Evolutionary conservation across 148 eudicot genomes (phyloP), one percentile per base, ranked within the genome.

Genomic region (Beta vulgaris): DNA sequence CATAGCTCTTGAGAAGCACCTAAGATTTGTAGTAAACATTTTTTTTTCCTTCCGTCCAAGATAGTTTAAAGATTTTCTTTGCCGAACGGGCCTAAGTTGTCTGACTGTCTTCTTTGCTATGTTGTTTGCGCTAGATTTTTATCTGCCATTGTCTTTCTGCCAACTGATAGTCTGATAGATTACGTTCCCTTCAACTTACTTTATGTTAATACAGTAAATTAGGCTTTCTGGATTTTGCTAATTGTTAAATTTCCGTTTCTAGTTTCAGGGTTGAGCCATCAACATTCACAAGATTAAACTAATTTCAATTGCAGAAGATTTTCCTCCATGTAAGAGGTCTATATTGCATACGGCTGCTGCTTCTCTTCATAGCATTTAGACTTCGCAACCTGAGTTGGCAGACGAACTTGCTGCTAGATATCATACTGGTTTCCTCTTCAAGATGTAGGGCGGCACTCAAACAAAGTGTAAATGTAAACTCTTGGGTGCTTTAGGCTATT

Each of bases 391-490:
- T 29, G 61, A 43, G 26, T 25, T 36, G 19, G 77, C 16, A 5
- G n/a, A 4, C 14, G 21, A 31, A 54, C 40, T 19, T 36, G 76
- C 68, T 31, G 48, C 75, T 62, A 49, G 13, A 37, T 48, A 40
- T 37, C 7, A 18, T 57, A 21, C 32, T 21, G 34, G 39, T 37
- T 57, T 68, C 32, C 39, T 2, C 40, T 18, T 35, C 57, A 29
- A 37, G 69, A 31, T 39, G 15, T 68, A 51, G 71, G 29, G 26
- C 26, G n/a, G 66, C 82, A 48, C 78, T 74, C 69, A 3, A 73
- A 12, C 68, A 21, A 76, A 55, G 42, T 76, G 83, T 81, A 81
- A 65, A 76, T 81, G 73, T 37, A 32, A 76, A 76, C 46, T n/a
- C 29, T 43, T 14, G 77, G 43, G 67, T 51, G 55, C 40, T 11